Conservation (phyloP, 805 yeast species). For the Candida dajiaensis region DNA sequence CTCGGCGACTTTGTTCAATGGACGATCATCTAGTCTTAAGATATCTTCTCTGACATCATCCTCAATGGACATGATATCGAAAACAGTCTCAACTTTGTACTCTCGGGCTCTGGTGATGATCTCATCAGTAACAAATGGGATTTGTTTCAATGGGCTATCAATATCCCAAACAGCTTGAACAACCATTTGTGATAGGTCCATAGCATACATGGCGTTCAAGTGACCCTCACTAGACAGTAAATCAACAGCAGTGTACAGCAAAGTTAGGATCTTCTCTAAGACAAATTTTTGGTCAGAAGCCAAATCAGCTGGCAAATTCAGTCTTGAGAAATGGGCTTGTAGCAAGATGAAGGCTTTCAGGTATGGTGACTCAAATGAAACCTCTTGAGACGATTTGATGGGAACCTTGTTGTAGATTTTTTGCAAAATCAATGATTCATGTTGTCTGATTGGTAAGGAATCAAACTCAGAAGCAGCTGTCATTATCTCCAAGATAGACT, state of each 20-base stretch:
- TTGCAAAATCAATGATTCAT: constrained; percentile 45
- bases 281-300: constrained; percentile 49
- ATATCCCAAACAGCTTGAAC: constrained; percentile 82
- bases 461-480: constrained; percentile 73
- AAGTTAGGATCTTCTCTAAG: constrained; percentile 39
- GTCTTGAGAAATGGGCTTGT: constrained; percentile 76
- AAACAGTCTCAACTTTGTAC: constrained; percentile 60
- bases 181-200: constrained; percentile 87
- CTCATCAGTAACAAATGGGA: constrained; percentile 58
- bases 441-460: constrained; percentile 50
- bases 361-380: constrained; percentile 40
- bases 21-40: constrained; percentile 44
- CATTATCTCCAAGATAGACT: constrained; percentile 57
- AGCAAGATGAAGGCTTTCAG: constrained; percentile 69
- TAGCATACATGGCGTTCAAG: constrained; percentile 69
- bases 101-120: constrained; percentile 50
- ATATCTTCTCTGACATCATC: constrained; percentile 66
- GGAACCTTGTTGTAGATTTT: constrained; percentile 59
- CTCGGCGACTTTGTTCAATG: constrained; percentile 65
- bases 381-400: constrained; percentile 38
- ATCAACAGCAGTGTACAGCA: constrained; percentile 69
- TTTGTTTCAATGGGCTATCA: constrained; percentile 72
- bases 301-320: constrained; percentile 56
- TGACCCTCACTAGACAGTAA: constrained; percentile 74
- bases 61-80: constrained; percentile 69